Base-by-base conservation (phyloP, 306 rosid species). In the Prosopis cineraria region DNA sequence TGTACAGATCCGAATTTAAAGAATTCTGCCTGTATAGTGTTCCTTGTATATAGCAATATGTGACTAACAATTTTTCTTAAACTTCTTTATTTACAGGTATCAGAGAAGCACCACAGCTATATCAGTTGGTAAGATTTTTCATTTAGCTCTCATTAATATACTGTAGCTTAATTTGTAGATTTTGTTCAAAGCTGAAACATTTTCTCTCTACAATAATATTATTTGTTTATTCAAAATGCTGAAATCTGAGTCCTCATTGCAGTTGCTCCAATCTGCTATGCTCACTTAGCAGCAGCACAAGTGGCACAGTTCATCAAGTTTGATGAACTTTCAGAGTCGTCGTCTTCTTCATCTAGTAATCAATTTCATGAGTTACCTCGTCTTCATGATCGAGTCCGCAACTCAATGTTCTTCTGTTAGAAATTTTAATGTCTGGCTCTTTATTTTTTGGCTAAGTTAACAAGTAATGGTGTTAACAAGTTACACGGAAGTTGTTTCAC, bases 51-150 rank as follows among this genome's bases (percentile, higher is more conserved):
- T 13, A 19, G 5, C 50, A 14, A 0, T 16, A 11, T 33, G 27
- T 10, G 19, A 30, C 47, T 69, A 17, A 48, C 17, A 33, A 44
- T 60, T 47, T 69, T 1, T 31, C 5, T 50, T 43, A n/a, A n/a
- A n/a, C n/a, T 40, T 64, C 7, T 34, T 27, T 48, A 60, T 0
- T 25, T 12, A 30, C 82, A 82, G 86, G 31, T 79, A 68, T 27
- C 86, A 82, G 53, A 85, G 82, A 63, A 82, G 89, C 76, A 85
- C 89, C 41, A 76, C 71, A 56, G 86, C 89, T 17, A 39, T 82
- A 68, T 85, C 89, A 68, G 29, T 85, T 36, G 86, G 89, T 85
- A 76, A 41, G 12, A 24, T 37, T 40, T 37, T 40, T 69, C 17
- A 11, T 13, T 4, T 17, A 19, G 27, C 33, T 48, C 29, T 3